Evolutionary conservation across 441 rosid species (phyloP).

Genomic region (Metrosideros polymorpha): DNA sequence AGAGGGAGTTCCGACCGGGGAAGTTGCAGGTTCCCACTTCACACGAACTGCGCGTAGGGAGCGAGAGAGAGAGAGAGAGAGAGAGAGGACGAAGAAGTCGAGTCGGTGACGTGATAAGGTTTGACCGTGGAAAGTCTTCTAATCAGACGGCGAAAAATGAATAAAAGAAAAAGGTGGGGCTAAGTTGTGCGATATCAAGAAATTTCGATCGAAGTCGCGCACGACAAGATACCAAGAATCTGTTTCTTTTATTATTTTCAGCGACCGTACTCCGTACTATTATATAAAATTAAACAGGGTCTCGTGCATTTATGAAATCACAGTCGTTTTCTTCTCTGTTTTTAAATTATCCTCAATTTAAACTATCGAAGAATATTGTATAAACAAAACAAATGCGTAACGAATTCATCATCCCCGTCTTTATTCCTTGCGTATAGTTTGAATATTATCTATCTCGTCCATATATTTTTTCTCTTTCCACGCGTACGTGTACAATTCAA

Average conservation of each 20-base stretch:
- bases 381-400: not conserved
- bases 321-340: not conserved
- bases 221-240: not conserved
- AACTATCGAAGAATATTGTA: not conserved
- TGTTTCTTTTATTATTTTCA: not conserved
- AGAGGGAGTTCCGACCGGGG: no score
- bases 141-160: not conserved
- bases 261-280: not conserved
- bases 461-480: not conserved
- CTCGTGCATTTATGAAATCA: not conserved
- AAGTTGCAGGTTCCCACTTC: not conserved
- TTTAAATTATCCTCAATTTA: rapidly evolving
- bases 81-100: not conserved
- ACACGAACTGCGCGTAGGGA: not conserved
- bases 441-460: no score
- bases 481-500: not conserved
- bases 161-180: not conserved
- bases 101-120: not conserved
- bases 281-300: not conserved
- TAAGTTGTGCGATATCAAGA: not conserved
- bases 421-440: no score
- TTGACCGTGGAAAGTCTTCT: not conserved
- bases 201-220: not conserved
- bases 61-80: not conserved
- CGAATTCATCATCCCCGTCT: no score